Evolutionary conservation across 106 monocot species (phyloP).

Genomic region (Hemerocallis citrina): DNA sequence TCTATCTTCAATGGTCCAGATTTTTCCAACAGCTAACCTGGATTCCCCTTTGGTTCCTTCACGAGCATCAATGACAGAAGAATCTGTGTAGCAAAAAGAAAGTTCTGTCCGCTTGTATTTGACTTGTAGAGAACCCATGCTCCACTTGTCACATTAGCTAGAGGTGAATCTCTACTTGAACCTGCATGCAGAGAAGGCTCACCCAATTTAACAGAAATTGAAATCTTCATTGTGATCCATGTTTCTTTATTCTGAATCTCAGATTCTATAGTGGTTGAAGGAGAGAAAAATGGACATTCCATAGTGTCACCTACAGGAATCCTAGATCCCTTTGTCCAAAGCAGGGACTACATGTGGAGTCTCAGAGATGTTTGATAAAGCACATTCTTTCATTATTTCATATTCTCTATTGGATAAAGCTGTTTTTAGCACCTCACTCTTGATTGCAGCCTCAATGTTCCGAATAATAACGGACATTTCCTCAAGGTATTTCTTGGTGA

Average conservation of each 20-base stretch:
- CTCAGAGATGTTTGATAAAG: conserved; percentile 74
- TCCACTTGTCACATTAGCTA: conserved; percentile 55
- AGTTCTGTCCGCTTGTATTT: conserved; percentile 43
- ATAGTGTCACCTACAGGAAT: conserved; percentile 8
- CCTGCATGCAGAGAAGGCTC: conserved; percentile 75
- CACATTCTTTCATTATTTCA: conserved; percentile 80
- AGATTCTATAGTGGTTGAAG: conserved; percentile 10
- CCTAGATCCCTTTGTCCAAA: conserved; percentile 24
- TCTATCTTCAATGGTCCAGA: conserved; percentile 14
- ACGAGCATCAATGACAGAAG: conserved; percentile 75
- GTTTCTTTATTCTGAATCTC: conserved; percentile 12
- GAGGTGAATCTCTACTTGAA: conserved; percentile 55
- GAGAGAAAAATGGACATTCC: conserved; percentile 13
- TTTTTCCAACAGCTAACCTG: conserved; percentile 73
- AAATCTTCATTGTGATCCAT: conserved; percentile 65
- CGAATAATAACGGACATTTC: no score
- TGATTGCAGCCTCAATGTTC: no score
- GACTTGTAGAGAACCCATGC: conserved; percentile 89
- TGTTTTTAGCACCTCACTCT: conserved; percentile 67
- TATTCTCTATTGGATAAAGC: conserved; percentile 78
- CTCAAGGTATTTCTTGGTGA: no score
- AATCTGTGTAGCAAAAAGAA: conserved; percentile 78
- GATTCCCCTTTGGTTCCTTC: conserved; percentile 77
- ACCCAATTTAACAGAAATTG: conserved; percentile 43
- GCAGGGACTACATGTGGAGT: conserved; percentile 47